A percentile compares a stretch with the other conserved stretches of the same genome.
Evolutionary conservation across 192 early-diverging fungal genomes (phyloP).

Genomic region (Linnemannia schmuckeri): DNA sequence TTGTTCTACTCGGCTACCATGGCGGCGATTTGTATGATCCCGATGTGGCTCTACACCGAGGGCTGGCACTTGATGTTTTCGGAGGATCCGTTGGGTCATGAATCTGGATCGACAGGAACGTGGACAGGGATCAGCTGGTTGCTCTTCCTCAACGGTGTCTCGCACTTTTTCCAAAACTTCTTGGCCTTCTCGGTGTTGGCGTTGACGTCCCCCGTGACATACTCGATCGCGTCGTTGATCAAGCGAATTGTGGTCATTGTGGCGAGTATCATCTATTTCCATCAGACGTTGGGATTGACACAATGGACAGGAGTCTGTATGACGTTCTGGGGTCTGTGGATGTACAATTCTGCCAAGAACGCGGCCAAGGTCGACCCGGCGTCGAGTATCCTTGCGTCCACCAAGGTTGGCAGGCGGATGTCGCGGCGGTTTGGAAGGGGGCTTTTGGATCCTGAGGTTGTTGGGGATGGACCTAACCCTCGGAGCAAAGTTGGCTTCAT

Average conservation of each 20-base stretch:
- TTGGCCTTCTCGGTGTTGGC: slow-evolving; percentile 85
- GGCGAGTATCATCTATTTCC: slow-evolving; percentile 86
- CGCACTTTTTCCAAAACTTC: slow-evolving; percentile 86
- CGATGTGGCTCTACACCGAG: slow-evolving; percentile 85
- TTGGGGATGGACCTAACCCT: not conserved
- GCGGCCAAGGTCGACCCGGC: slow-evolving; percentile 44
- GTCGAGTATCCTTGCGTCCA: slow-evolving; percentile 22
- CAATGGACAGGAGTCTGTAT: slow-evolving; percentile 83
- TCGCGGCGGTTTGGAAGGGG: slow-evolving; percentile 26
- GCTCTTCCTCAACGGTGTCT: slow-evolving; percentile 82
- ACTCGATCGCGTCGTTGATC: slow-evolving; percentile 85
- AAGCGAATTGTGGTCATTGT: slow-evolving; percentile 94
- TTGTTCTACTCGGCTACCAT: slow-evolving; percentile 83
- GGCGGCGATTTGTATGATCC: slow-evolving; percentile 83
- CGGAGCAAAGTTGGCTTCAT: slow-evolving; percentile 21
- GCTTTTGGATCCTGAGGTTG: slow-evolving; percentile 20
- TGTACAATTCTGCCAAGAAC: slow-evolving; percentile 86
- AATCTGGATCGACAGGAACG: not conserved
- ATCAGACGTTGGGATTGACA: slow-evolving; percentile 73
- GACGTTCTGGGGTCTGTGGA: slow-evolving; percentile 86
- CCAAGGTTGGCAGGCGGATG: slow-evolving; percentile 42
- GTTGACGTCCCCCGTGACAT: slow-evolving; percentile 86
- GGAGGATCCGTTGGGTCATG: slow-evolving; percentile 27
- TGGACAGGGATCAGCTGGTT: slow-evolving; percentile 56
- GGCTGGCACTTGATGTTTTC: slow-evolving; percentile 55